phyloP scores from a whole-genome alignment of 208 protist species.

The Crithidia brevicula region DNA sequence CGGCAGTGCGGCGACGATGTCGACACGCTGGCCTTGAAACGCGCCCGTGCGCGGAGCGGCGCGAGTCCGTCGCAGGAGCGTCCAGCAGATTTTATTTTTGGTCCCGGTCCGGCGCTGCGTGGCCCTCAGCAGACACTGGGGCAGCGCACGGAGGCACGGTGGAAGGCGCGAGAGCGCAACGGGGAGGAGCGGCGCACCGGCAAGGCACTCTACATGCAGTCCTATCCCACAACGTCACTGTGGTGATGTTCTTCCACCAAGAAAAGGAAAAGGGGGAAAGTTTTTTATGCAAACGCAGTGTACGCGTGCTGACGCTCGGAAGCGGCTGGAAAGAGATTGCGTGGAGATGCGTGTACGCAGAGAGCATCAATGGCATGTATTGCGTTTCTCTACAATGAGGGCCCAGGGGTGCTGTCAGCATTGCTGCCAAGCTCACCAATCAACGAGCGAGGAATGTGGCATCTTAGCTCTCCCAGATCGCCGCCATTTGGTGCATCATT shows the following conservation, averaged over 20 bases:
- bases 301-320: neutral
- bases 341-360: too few species aligned
- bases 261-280: neutral
- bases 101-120: constrained; percentile 14
- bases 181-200: constrained; percentile 52
- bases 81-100: constrained; percentile 54
- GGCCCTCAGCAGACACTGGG: constrained; percentile 39
- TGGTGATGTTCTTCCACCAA: constrained; percentile 42
- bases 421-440: too few species aligned
- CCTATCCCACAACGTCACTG: constrained; percentile 58
- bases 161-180: constrained; percentile 45
- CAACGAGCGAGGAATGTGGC: too few species aligned
- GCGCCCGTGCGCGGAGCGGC: constrained; percentile 43
- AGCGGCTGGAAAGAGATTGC: too few species aligned
- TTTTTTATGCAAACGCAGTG: too few species aligned
- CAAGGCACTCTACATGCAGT: constrained; percentile 49
- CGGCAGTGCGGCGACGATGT: constrained; percentile 31
- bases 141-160: constrained; percentile 51
- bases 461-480: too few species aligned
- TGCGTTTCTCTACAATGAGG: too few species aligned
- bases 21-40: constrained; percentile 56
- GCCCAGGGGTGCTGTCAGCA: too few species aligned
- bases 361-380: too few species aligned
- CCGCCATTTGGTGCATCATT: too few species aligned
- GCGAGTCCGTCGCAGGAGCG: constrained; percentile 33